Base-by-base conservation (phyloP, 768 basidiomycete species). In the Leccinum variicolor region DNA sequence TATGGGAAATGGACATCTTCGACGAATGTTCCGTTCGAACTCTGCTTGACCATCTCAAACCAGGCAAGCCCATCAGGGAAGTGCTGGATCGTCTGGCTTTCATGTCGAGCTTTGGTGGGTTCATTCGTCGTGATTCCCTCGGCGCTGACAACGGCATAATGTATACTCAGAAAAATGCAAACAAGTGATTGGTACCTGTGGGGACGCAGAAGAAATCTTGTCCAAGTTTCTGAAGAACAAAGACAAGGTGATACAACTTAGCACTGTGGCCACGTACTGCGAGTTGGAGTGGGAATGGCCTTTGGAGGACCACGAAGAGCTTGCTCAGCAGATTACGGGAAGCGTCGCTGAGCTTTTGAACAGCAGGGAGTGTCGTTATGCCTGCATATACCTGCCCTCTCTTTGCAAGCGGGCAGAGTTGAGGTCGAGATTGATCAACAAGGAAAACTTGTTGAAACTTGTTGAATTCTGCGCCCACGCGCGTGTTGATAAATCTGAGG, bases 1-100 rank as follows among this genome's bases (percentile, higher is more conserved):
- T 59, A 21, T 73, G 71, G 70, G 71, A 72, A 33, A 71, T 61
- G 41, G 70, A 71, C n/a, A 62, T 71, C 25, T 69, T 71, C 13
- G 70, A 71, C 19, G 53, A 58, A 29, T 14, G 56, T 13, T 65
- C 64, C 4, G 43, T 71, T 36, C 51, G 31, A 23, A 58, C 48
- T 13, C 55, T 66, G 5, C 60, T 72, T 1, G 56, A 61, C 13
- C 56, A 52, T 51, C 69, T 72, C 58, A 43, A 58, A 25, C 47
- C 54, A 1, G 54, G 55, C 14, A 56, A 57, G 29, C 57, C 61
- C 3, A 63, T 62, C 34, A 28, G 67, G 45, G 66, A 72, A 2
- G 56, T 50, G 2, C 51, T 73, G 5, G 69, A 73, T 21, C 67
- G 64, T 23, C 55, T 71, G 9, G 63, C 69, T 3, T 69, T 71